Base-by-base conservation (phyloP, 2,329 filamentous ascomycete genomes). In the Curvularia sp. region DNA sequence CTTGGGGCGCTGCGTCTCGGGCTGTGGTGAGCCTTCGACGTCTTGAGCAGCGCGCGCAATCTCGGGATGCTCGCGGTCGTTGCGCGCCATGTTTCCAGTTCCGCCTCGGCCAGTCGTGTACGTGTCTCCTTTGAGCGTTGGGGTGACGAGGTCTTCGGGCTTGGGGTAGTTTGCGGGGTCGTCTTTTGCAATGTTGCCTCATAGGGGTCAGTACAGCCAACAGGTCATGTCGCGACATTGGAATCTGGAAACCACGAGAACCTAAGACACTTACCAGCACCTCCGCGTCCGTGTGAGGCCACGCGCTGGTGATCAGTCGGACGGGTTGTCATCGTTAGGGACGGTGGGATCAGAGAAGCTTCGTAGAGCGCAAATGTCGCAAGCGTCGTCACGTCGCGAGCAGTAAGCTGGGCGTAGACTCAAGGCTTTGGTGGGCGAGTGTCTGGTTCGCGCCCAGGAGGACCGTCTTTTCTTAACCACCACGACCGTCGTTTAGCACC, bases 21-120 rank as follows among this genome's bases (percentile, higher is more conserved):
- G 73, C 58, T 70, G 67, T 2, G 64, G 65, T 9, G 70, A 67
- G 5, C 87, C 86, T 59, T 89, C 87, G 60, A 97, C 91, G 70
- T 97, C 93, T 78, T 98, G 94, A 41, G 88, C 88, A 53, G 87
- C 83, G 63, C 93, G 89, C 34, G 93, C 92, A 74, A 91, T 73
- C 61, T 85, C 83, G 8, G 86, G 84, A 62, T 80, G 87, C 41
- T 82, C 79, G 3, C 89, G 87, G 68, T 95, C 89, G 62, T 86
- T 87, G 73, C 89, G 88, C 47, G 90, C 87, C 89, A 97, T 96
- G 81, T 96, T 97, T 59, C 93, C 93, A 4, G 86, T 88, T 60
- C 93, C 93, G 55, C 93, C 93, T 50, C 93, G 90, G 55, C 93
- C 93, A 3, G 93, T 97, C 19, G 93, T 97, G 73, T 94, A 93